phyloP scores from a whole-genome alignment of 352 stramenopile genomes.

The Pythium coloratum region DNA sequence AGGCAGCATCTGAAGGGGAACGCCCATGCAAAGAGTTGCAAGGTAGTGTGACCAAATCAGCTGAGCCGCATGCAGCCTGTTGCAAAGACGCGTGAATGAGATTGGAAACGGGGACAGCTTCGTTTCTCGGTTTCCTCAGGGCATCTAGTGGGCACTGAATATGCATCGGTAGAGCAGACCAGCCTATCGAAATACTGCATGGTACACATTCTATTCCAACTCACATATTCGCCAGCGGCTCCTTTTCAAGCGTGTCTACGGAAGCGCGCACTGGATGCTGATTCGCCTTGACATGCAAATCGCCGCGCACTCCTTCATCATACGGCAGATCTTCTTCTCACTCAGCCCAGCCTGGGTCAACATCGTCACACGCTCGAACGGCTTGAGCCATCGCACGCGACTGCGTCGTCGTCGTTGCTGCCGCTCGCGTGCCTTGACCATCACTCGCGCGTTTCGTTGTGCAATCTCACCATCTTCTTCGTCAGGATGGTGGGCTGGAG shows the following conservation, averaged over 20 bases:
- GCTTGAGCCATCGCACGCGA: conserved; percentile 29
- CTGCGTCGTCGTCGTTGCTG: conserved; percentile 15
- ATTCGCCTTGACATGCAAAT: conserved; percentile 52
- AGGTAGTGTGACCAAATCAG: too few relatives aligned
- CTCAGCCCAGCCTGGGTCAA: conserved; percentile 46
- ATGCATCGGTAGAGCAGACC: not conserved
- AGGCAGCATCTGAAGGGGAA: not conserved
- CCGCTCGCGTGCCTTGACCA: conserved; percentile 11
- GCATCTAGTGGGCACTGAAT: too few relatives aligned
- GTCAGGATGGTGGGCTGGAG: conserved; percentile 5
- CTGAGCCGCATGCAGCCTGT: too few relatives aligned
- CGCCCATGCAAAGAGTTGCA: too few relatives aligned
- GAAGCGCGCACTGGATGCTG: conserved; percentile 13
- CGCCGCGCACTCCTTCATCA: conserved; percentile 55
- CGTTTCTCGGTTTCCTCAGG: too few relatives aligned
- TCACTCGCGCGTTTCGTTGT: not conserved
- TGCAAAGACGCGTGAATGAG: too few relatives aligned
- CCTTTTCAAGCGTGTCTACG: not conserved
- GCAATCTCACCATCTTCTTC: conserved; percentile 5
- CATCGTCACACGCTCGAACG: conserved; percentile 38
- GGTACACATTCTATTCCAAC: not conserved
- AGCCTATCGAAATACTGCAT: not conserved
- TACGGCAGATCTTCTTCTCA: conserved; percentile 50
- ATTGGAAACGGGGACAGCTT: too few relatives aligned
- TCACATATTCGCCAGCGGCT: not conserved